These are phyloP conservation scores for Psilocybe sp. DNA, from an alignment of 768 basidiomycete genomes.

Conservation along the genomic window DNA sequence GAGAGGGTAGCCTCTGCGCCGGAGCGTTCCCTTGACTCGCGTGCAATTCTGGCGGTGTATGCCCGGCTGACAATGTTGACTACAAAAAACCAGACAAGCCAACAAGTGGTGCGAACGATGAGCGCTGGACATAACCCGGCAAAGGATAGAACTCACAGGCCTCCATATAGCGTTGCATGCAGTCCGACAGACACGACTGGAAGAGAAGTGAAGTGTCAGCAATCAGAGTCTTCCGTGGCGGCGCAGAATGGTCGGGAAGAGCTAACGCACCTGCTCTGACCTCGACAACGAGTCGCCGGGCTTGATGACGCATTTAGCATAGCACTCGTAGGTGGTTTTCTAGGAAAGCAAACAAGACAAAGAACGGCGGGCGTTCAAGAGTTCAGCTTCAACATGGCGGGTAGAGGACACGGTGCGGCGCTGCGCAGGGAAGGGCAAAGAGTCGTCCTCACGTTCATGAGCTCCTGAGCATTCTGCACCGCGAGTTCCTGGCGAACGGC, in stretches of 20 bases:
- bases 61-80: slow-evolving; percentile 77
- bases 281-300: slow-evolving; percentile 66
- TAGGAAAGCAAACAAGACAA: slow-evolving; percentile 24
- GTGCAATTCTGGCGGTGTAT: slow-evolving; percentile 57
- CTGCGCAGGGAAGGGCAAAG: not conserved
- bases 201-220: not conserved
- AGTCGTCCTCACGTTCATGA: slow-evolving; percentile 60
- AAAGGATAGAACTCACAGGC: slow-evolving; percentile 56
- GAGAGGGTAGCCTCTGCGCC: not conserved
- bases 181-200: slow-evolving; percentile 75
- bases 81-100: slow-evolving; percentile 23
- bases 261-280: slow-evolving; percentile 62
- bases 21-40: slow-evolving; percentile 40
- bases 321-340: slow-evolving; percentile 83
- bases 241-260: not conserved
- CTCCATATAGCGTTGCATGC: slow-evolving; percentile 82
- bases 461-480: slow-evolving; percentile 73
- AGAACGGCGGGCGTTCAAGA: not conserved
- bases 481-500: slow-evolving; percentile 69
- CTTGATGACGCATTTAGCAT: slow-evolving; percentile 71
- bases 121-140: not conserved
- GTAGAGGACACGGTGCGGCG: too few relatives aligned
- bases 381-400: too few relatives aligned
- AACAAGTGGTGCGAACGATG: not conserved
- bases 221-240: not conserved